Evolutionary conservation across 2,329 filamentous ascomycete species (phyloP).

Genomic region (Bipolaris zeicola): DNA sequence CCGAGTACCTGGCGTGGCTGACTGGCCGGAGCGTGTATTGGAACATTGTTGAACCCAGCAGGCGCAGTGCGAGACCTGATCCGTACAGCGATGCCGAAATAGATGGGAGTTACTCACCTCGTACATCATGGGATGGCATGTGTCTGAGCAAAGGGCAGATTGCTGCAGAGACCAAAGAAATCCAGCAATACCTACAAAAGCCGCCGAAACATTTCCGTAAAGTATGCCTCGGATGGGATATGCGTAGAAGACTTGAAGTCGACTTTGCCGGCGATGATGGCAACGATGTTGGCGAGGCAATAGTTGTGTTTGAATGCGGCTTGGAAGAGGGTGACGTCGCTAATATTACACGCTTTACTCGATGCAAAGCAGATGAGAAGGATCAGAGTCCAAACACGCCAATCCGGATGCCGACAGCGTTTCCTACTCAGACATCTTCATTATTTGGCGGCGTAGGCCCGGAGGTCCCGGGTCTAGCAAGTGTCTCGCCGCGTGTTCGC

Average conservation of each 20-base stretch:
- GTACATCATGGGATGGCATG: slow-evolving; percentile 76
- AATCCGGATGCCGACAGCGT: slow-evolving; percentile 24
- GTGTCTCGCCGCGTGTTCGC: slow-evolving; percentile 29
- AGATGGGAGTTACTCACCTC: slow-evolving; percentile 76
- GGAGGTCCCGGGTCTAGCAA: slow-evolving; percentile 28
- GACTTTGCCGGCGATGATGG: slow-evolving; percentile 86
- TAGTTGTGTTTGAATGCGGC: slow-evolving; percentile 77
- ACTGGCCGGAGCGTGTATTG: slow-evolving; percentile 79
- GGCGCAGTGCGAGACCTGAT: slow-evolving; percentile 72
- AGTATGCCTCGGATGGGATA: slow-evolving; percentile 86
- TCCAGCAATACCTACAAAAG: slow-evolving; percentile 74
- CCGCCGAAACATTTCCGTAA: slow-evolving; percentile 79
- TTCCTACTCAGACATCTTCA: slow-evolving; percentile 43
- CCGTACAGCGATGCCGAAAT: slow-evolving; percentile 71
- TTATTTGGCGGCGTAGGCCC: slow-evolving; percentile 58
- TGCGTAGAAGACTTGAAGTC: slow-evolving; percentile 82
- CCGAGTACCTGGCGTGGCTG: slow-evolving; percentile 75
- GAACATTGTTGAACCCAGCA: slow-evolving; percentile 78
- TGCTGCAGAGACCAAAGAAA: slow-evolving; percentile 76
- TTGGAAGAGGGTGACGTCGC: slow-evolving; percentile 63
- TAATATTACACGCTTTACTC: slow-evolving; percentile 63
- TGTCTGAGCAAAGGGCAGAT: slow-evolving; percentile 73
- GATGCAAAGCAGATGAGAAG: slow-evolving; percentile 54
- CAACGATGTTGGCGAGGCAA: slow-evolving; percentile 74
- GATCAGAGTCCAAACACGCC: slow-evolving; percentile 26